Evolutionary conservation across 257 asterid genomes (phyloP).

Genomic region (Nicotiana noctiflora): DNA sequence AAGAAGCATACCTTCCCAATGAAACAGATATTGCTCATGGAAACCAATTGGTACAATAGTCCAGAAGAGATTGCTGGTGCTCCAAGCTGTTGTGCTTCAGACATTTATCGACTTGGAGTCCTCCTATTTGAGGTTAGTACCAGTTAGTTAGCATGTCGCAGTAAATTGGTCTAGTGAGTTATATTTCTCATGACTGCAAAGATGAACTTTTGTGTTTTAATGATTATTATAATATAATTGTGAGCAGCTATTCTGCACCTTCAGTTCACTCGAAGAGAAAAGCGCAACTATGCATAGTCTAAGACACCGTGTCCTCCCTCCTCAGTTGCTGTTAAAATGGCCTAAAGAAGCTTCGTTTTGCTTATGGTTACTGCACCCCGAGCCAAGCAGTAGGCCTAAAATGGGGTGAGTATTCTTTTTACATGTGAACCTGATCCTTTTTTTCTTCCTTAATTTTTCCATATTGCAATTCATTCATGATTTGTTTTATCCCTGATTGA

Average conservation of each 20-base stretch:
- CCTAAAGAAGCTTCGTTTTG: constrained; percentile 98
- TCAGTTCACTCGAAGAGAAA: constrained; percentile 65
- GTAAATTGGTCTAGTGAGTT: not conserved
- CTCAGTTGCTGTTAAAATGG: constrained; percentile 89
- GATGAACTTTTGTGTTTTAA: not conserved
- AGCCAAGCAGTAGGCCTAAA: constrained; percentile 73
- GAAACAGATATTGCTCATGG: constrained; percentile 80
- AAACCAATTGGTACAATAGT: constrained; percentile 71
- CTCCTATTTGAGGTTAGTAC: constrained; percentile 82
- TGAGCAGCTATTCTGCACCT: constrained; percentile 75
- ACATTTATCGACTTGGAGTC: constrained; percentile 84
- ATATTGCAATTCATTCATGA: constrained; percentile 1
- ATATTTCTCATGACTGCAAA: not conserved
- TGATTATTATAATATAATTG: constrained; percentile 15
- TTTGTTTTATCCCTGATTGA: not conserved
- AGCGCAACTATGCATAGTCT: constrained; percentile 69
- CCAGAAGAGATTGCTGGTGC: constrained; percentile 72
- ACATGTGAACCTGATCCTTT: not conserved
- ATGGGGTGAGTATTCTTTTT: constrained; percentile 43
- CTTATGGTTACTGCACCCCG: constrained; percentile 94
- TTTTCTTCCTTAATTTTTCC: not conserved
- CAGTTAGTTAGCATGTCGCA: not conserved
- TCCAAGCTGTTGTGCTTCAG: constrained; percentile 62
- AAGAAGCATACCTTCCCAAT: constrained; percentile 62
- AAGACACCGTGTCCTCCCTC: constrained; percentile 91